A percentile compares a stretch with the other conserved stretches of the same genome.
Evolutionary conservation across 495 filamentous ascomycete genomes (phyloP).

Genomic region (Pseudomonodictys pantanalensis): DNA sequence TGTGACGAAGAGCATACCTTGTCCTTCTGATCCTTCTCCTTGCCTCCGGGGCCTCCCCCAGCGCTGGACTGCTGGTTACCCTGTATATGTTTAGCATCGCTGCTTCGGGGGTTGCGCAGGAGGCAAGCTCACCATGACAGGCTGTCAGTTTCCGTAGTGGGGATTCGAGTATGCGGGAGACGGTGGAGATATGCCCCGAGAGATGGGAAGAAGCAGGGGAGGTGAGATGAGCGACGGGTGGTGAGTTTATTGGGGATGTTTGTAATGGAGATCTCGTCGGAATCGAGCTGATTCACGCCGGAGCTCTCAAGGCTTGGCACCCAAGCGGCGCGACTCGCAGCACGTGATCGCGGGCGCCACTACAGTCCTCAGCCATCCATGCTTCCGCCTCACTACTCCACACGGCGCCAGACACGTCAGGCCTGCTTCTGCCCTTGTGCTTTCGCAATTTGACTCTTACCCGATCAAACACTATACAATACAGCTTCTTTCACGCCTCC

Average conservation of each 20-base stretch:
- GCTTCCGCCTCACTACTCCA: slow-evolving; percentile 18
- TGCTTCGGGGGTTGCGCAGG: slow-evolving; percentile 18
- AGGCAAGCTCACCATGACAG: slow-evolving; percentile 28
- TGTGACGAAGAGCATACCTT: too few species aligned
- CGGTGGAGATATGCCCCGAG: neutral
- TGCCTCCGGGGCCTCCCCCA: slow-evolving; percentile 65
- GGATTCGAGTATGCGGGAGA: neutral
- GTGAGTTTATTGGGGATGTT: slow-evolving; percentile 1
- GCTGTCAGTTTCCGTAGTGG: neutral
- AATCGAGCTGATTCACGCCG: slow-evolving; percentile 10
- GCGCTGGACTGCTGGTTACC: slow-evolving; percentile 88
- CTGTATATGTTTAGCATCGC: slow-evolving; percentile 43
- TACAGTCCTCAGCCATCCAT: neutral
- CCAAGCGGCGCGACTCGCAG: too few species aligned
- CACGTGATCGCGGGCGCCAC: slow-evolving; percentile 1
- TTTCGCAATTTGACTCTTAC: neutral
- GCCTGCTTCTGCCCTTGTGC: neutral
- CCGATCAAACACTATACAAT: too few species aligned
- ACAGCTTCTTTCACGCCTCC: too few species aligned
- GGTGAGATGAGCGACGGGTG: neutral
- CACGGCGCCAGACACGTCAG: slow-evolving; percentile 27
- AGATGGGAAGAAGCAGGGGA: neutral
- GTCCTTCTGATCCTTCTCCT: slow-evolving; percentile 84
- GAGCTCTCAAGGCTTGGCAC: too few species aligned
- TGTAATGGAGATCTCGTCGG: slow-evolving; percentile 22